A percentile compares a stretch with the other conserved stretches of the same genome.
Conservation (phyloP, 345 rosid species). For the Turnera subulata region DNA sequence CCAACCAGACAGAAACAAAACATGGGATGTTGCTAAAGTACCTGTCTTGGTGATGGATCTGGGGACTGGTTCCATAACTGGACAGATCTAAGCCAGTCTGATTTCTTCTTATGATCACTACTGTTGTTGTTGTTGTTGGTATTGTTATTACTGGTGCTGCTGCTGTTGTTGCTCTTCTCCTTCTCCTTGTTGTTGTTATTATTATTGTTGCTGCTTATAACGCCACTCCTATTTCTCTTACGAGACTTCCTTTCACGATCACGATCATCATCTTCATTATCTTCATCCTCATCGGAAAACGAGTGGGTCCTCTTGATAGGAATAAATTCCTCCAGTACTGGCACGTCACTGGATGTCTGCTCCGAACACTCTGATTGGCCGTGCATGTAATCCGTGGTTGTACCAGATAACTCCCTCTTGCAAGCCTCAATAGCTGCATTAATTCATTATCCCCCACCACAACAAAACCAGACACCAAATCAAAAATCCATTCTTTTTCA, state of each 20-base stretch:
- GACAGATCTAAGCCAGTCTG: conserved; percentile 98
- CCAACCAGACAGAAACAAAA: neutral
- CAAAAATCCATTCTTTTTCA: neutral
- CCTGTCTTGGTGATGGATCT: conserved; percentile 49
- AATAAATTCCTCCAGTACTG: conserved; percentile 76
- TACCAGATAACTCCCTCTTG: conserved; percentile 62
- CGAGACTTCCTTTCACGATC: conserved; percentile 36
- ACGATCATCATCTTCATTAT: conserved; percentile 10
- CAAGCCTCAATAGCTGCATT: conserved; percentile 78
- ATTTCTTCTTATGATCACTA: conserved; percentile 50
- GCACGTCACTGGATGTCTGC: conserved; percentile 65
- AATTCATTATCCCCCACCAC: neutral
- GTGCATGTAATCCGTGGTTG: conserved; percentile 45
- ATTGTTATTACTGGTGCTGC: too few species aligned
- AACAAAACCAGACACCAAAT: neutral
- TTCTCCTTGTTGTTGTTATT: conserved; percentile 13
- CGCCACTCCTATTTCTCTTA: conserved; percentile 9
- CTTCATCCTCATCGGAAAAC: conserved; percentile 29
- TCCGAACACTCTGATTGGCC: conserved; percentile 82
- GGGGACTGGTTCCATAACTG: conserved; percentile 84
- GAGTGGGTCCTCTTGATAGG: conserved; percentile 52
- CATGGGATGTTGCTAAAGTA: neutral
- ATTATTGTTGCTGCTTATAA: neutral
- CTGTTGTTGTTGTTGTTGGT: conserved; percentile 16
- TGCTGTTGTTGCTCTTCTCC: too few species aligned